Evolutionary conservation across 2,329 filamentous ascomycete genomes (phyloP).

Genomic region (Penicillium sp.): DNA sequence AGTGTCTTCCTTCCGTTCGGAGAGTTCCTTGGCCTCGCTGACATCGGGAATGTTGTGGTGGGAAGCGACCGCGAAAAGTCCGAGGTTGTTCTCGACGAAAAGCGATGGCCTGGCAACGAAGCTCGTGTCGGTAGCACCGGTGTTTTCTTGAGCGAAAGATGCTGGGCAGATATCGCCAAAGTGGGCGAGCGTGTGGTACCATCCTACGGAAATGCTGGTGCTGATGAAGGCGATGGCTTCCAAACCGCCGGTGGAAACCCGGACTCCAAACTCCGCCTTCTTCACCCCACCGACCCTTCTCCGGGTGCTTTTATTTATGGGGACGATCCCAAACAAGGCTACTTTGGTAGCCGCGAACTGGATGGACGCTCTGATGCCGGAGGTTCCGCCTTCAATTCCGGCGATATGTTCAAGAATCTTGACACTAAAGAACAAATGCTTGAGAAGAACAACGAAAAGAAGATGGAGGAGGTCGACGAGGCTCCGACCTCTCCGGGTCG

Average conservation of each 20-base stretch:
- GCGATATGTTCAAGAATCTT: constrained; percentile 97
- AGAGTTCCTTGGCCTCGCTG: constrained; percentile 87
- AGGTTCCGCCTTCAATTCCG: constrained; percentile 82
- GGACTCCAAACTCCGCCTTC: constrained; percentile 58
- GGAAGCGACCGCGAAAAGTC: constrained; percentile 91
- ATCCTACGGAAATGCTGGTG: constrained; percentile 60
- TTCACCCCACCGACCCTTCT: constrained; percentile 47
- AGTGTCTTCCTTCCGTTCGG: constrained; percentile 93
- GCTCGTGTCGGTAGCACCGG: constrained; percentile 87
- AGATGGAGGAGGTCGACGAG: constrained; percentile 87
- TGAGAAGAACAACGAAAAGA: constrained; percentile 89
- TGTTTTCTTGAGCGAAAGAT: constrained; percentile 91
- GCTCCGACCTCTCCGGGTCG: constrained; percentile 73
- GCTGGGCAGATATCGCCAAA: constrained; percentile 87
- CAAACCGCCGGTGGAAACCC: constrained; percentile 49
- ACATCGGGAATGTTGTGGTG: constrained; percentile 79
- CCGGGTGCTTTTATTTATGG: constrained; percentile 65
- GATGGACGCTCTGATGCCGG: constrained; percentile 90
- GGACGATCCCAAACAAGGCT: constrained; percentile 74
- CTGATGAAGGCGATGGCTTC: constrained; percentile 58
- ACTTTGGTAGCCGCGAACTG: constrained; percentile 76
- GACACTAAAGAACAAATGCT: constrained; percentile 93
- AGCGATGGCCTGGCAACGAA: constrained; percentile 89
- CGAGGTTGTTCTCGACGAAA: constrained; percentile 87
- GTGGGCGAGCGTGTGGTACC: constrained; percentile 63